Conservation (phyloP, 225 moss, liverwort and hornwort species). For the Rhytidiadelphus loreus region DNA sequence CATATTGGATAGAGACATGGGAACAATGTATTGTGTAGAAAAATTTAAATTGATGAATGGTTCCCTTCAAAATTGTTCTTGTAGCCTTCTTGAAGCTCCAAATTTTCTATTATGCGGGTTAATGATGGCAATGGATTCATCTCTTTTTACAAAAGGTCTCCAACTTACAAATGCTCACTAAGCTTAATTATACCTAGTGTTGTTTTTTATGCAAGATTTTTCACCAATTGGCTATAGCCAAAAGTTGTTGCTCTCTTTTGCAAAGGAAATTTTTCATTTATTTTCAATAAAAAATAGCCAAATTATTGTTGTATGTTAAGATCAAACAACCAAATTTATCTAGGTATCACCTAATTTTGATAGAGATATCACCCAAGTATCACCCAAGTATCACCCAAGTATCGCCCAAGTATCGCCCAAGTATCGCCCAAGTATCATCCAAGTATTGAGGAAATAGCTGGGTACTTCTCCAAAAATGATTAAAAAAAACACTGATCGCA, state of each 20-base stretch:
- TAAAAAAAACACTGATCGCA: not conserved
- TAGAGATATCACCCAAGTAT: too few relatives aligned
- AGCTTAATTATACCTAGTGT: not conserved
- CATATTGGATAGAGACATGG: too few relatives aligned
- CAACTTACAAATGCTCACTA: too few relatives aligned
- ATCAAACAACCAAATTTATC: not conserved
- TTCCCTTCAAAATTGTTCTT: too few relatives aligned
- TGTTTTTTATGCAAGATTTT: not conserved
- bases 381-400: not conserved
- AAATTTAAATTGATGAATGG: too few relatives aligned
- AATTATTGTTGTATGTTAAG: rapidly evolving
- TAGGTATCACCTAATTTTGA: not conserved
- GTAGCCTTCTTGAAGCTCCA: too few relatives aligned
- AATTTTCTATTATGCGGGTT: too few relatives aligned
- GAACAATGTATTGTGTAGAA: too few relatives aligned
- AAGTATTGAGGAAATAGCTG: not conserved
- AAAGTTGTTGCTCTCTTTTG: not conserved
- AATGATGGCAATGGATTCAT: rapidly evolving
- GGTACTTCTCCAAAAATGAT: not conserved
- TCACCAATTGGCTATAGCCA: rapidly evolving
- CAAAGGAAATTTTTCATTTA: not conserved
- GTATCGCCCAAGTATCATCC: too few relatives aligned
- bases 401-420: not conserved
- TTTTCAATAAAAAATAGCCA: not conserved
- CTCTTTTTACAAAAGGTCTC: not conserved